phyloP scores from a whole-genome alignment of 352 stramenopile genomes.

The Globisporangium nunn region DNA sequence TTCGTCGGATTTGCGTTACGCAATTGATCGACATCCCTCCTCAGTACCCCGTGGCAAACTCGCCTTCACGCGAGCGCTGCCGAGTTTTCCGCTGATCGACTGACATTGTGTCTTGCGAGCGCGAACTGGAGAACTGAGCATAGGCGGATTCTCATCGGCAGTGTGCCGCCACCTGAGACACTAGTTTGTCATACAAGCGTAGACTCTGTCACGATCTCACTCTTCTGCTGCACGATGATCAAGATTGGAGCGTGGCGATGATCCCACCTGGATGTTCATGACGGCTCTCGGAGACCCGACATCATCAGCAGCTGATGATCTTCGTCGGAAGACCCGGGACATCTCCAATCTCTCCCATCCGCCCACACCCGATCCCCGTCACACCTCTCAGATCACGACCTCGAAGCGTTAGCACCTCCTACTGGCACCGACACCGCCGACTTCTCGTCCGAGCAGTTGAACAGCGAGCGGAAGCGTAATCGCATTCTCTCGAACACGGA shows the following conservation, averaged over 20 bases:
- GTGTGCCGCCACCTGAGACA: too few species aligned
- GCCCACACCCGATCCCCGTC: too few species aligned
- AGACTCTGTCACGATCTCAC: slow-evolving; percentile 37
- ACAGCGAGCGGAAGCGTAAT: slow-evolving; percentile 25
- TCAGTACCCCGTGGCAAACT: too few species aligned
- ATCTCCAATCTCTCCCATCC: background rate
- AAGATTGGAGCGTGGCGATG: background rate
- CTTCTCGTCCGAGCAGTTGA: slow-evolving; percentile 13
- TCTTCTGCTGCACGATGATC: background rate
- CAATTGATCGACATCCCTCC: too few species aligned
- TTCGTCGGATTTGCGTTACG: slow-evolving; percentile 10
- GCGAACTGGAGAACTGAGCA: too few species aligned
- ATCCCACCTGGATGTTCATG: too few species aligned
- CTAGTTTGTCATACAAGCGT: slow-evolving; percentile 18
- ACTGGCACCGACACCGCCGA: background rate
- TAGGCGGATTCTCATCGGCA: too few species aligned
- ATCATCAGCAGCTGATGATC: background rate
- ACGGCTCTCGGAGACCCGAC: background rate
- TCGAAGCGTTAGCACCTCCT: background rate
- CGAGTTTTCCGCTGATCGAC: too few species aligned
- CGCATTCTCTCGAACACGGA: slow-evolving; percentile 41
- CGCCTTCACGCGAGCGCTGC: too few species aligned
- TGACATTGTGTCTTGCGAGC: too few species aligned
- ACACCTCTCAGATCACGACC: slow-evolving; percentile 1
- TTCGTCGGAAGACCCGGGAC: background rate